Percentiles rank a stretch among this genome's conserved stretches.
phyloP scores from a whole-genome alignment of 202 grass and related monocot genomes.

The Dendrocalamus latiflorus region DNA sequence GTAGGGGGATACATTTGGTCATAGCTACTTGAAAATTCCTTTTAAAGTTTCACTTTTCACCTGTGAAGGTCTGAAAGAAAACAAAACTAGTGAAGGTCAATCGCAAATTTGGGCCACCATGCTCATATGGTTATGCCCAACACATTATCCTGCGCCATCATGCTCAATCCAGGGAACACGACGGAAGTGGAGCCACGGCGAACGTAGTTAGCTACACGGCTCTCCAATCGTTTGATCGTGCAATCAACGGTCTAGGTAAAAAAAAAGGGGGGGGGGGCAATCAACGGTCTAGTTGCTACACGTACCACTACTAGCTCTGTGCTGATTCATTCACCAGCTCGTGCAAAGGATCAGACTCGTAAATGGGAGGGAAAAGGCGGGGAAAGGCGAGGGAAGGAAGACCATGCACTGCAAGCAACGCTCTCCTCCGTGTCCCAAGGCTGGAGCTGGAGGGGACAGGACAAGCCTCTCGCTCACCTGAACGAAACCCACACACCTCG shows the following conservation, averaged over 20 bases:
- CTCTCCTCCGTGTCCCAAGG: background rate
- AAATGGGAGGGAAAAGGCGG: background rate
- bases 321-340: background rate
- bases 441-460: background rate
- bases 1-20: background rate
- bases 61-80: background rate
- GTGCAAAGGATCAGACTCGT: background rate
- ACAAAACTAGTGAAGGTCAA: background rate
- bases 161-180: background rate
- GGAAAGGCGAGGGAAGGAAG: background rate
- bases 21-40: background rate
- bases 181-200: background rate
- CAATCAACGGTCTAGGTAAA: background rate
- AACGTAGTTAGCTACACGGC: background rate
- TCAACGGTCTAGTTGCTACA: too few relatives aligned
- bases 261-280: too few relatives aligned
- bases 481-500: conserved; percentile 47
- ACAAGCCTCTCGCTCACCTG: conserved; percentile 4
- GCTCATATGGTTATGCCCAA: background rate
- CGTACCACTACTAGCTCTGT: too few relatives aligned
- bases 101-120: background rate
- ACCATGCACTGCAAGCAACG: background rate
- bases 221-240: background rate
- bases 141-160: background rate
- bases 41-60: background rate